These are phyloP conservation scores for Suhomyces panamericanus DNA, from an alignment of 1,139 yeast genomes.

Conservation along the genomic window DNA sequence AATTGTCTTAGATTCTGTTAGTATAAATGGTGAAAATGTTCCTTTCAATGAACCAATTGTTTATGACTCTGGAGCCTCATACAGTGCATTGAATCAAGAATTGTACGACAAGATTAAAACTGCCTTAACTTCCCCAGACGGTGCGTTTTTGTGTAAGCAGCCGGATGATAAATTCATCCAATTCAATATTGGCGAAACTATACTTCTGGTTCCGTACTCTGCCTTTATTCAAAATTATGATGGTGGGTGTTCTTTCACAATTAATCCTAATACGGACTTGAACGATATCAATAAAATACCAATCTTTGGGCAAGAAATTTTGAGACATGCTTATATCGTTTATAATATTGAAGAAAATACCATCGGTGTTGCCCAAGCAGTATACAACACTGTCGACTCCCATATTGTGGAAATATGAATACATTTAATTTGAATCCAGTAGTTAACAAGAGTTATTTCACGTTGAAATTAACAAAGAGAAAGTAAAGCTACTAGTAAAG, in stretches of 20 bases:
- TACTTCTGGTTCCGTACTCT: constrained; percentile 3
- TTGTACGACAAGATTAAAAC: background rate
- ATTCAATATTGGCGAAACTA: constrained; percentile 1
- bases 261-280: background rate
- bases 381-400: too few relatives aligned
- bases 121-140: too few relatives aligned
- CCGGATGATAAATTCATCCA: background rate
- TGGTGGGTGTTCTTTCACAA: background rate
- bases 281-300: background rate
- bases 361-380: constrained; percentile 23
- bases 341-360: constrained; percentile 22
- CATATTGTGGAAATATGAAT: constrained; percentile 3
- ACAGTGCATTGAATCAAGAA: background rate
- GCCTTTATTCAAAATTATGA: background rate
- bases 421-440: too few relatives aligned
- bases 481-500: too few relatives aligned
- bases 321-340: constrained; percentile 24
- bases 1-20: background rate
- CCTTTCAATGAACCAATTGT: background rate
- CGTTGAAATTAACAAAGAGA: too few relatives aligned
- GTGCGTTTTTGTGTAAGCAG: background rate
- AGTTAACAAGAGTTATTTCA: too few relatives aligned
- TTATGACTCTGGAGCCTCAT: constrained; percentile 7
- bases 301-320: constrained; percentile 20
- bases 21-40: background rate